Evolutionary conservation across 805 yeast species (phyloP), one percentile per base, ranked within the genome.

Genomic region (Komagataella mondaviorum): DNA sequence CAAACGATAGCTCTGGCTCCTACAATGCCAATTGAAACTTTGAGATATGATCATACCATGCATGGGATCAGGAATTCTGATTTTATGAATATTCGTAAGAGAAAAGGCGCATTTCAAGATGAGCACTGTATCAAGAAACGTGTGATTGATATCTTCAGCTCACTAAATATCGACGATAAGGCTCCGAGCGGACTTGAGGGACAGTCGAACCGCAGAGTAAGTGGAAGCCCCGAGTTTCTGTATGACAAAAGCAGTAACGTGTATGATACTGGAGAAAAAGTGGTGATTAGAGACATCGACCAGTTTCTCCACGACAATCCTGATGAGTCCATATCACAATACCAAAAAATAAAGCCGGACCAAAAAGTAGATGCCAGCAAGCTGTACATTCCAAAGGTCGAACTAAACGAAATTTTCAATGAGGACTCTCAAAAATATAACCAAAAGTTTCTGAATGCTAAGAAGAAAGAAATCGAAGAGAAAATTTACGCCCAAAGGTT

Each of bases 231-330:
- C 3, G 39, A 30, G 14, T 30, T 30, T 30, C 39, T 46, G 48
- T 46, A 46, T 46, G 30, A 46, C 17, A 30, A 14, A 14, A 6
- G n/a, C 39, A 30, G 39, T 14, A 30, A 30, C n/a, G 39, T 30
- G 6, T 30, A 30, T 30, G 39, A 23, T n/a, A 14, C 44, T 5
- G 48, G 47, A 7, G 50, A 49, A 23, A 47, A 48, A 12, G 56
- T 60, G 5, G 45, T 55, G 17, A 60, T 62, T 10, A 48, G 57
- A 6, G 55, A 55, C 12, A 60, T 61, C 6, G 65, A 62, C 46
- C 60, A 61, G 51, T 61, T 58, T 49, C 46, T 60, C 20, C 23
- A 54, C 22, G 59, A 59, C 4, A 57, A 60, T 45, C 57, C 57
- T 6, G 65, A 61, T 24, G 49, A 46, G 3, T 22, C 17, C 14